phyloP scores from a whole-genome alignment of 2,329 filamentous ascomycete species.

The Fusarium caatingaense region DNA sequence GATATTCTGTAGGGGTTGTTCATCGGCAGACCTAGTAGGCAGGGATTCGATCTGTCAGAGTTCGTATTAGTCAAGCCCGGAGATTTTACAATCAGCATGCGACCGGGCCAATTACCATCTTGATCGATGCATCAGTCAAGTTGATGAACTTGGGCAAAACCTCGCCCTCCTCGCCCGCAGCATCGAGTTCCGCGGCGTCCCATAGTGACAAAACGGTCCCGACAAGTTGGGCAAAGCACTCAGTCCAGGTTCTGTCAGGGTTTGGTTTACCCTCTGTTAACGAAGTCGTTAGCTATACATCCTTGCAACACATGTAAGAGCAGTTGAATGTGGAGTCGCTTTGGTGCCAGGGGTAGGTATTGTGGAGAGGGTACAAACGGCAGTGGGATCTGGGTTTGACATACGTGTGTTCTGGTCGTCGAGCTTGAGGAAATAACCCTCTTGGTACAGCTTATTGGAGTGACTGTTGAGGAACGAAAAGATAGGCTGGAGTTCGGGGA shows the following conservation, averaged over 20 bases:
- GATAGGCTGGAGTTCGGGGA: slow-evolving; percentile 93
- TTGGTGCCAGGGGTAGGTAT: slow-evolving; percentile 25
- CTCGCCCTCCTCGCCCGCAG: slow-evolving; percentile 84
- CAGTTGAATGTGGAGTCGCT: slow-evolving; percentile 18
- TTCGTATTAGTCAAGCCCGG: slow-evolving; percentile 33
- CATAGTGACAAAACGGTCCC: slow-evolving; percentile 95
- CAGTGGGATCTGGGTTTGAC: slow-evolving; percentile 48
- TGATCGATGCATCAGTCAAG: slow-evolving; percentile 95
- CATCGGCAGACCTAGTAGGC: slow-evolving; percentile 80
- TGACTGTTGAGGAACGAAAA: slow-evolving; percentile 96
- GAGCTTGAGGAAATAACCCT: slow-evolving; percentile 96
- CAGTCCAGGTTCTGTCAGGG: slow-evolving; percentile 88
- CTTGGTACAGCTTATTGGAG: slow-evolving; percentile 95
- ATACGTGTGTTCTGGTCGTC: slow-evolving; percentile 93
- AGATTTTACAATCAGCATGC: background rate
- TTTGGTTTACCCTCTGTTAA: slow-evolving; percentile 84
- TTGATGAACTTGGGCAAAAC: slow-evolving; percentile 95
- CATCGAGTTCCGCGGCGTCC: slow-evolving; percentile 93
- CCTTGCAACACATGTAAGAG: slow-evolving; percentile 19
- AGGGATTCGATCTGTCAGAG: slow-evolving; percentile 82
- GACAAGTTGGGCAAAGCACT: slow-evolving; percentile 96
- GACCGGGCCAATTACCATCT: slow-evolving; percentile 76
- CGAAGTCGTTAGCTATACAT: slow-evolving; percentile 34
- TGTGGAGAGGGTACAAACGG: slow-evolving; percentile 43
- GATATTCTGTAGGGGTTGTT: slow-evolving; percentile 90